phyloP scores from a whole-genome alignment of 495 filamentous ascomycete genomes.

The Annulohypoxylon bovei region DNA sequence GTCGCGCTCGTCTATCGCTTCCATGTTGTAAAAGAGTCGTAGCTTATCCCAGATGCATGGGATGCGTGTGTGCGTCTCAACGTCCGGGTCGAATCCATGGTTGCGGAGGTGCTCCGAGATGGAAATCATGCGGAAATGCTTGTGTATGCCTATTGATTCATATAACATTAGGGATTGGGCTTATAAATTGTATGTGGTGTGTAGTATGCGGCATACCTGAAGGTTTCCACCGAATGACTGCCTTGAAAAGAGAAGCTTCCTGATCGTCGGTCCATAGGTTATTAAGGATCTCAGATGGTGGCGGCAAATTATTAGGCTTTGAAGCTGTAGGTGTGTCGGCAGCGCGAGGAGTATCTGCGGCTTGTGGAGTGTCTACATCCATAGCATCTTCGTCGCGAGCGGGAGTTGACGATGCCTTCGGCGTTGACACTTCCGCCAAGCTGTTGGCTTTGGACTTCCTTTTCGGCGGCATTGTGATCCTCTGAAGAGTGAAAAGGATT shows the following conservation, averaged over 20 bases:
- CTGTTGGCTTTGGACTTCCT: conserved; percentile 41
- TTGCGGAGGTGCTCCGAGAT: conserved; percentile 86
- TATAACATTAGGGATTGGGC: neutral
- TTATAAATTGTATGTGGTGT: neutral
- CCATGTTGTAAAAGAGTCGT: conserved; percentile 82
- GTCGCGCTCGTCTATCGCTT: conserved; percentile 86
- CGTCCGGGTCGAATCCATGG: conserved; percentile 79
- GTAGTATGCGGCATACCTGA: conserved; percentile 69
- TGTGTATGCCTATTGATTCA: conserved; percentile 80
- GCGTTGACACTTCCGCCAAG: conserved; percentile 45
- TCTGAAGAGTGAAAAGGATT: neutral
- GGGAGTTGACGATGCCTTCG: conserved; percentile 52
- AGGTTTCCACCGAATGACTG: conserved; percentile 89
- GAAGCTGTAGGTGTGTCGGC: conserved; percentile 46
- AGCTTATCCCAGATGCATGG: conserved; percentile 94
- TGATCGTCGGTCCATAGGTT: conserved; percentile 97
- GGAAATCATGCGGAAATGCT: conserved; percentile 94
- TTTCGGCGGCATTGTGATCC: conserved; percentile 73
- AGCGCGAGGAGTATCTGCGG: conserved; percentile 55
- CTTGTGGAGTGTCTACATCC: conserved; percentile 60
- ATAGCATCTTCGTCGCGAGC: conserved; percentile 61
- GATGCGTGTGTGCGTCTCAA: conserved; percentile 81
- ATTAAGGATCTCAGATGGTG: conserved; percentile 55
- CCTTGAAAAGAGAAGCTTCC: conserved; percentile 89
- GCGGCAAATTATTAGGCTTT: conserved; percentile 49